Evolutionary conservation across 176 grass and related monocot species (phyloP), one percentile per base, ranked within the genome.

Genomic region (Juncus effusus): DNA sequence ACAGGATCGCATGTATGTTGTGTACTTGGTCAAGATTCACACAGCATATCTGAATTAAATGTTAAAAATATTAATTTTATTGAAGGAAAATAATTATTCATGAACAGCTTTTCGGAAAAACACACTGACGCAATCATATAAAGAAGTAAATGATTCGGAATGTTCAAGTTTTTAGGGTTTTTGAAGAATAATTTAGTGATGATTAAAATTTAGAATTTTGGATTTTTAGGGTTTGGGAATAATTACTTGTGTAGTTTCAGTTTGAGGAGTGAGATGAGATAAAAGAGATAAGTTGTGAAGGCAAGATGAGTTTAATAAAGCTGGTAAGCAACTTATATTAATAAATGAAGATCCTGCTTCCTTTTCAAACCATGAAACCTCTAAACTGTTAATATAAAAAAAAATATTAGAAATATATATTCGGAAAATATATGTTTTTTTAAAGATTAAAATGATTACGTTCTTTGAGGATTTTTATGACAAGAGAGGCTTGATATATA

Each of bases 281-380:
- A 97, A 65, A 47, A 58, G 57, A 67, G 88, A 88, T 63, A 92
- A 61, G 45, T 76, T 92, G 67, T 97, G 85, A 60, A 97, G 82
- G 78, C 93, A 97, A 12, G 85, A 72, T 62, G 93, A 97, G 39
- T 92, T 97, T 66, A 97, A 77, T 40, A 97, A 57, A 16, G 93
- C 85, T 77, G 85, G 85, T 44, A 97, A 77, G 60, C 79, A 89
- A 72, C 85, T 92, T 69, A 92, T 59, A 67, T 97, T 97, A 76
- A 92, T 55, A 67, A 91, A 86, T 54, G 68, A 74, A 13, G 82
- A 83, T 61, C 85, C 85, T 50, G 37, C 19, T 60, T 92, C 88
- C 82, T 86, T 86, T 74, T 97, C 93, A 54, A 44, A 61, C 93
- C 93, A 97, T 36, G 55, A 84, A 54, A 86, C 82, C 79, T 91